Base-by-base conservation (phyloP, 208 protist species). In the Leptomonas seymouri region DNA sequence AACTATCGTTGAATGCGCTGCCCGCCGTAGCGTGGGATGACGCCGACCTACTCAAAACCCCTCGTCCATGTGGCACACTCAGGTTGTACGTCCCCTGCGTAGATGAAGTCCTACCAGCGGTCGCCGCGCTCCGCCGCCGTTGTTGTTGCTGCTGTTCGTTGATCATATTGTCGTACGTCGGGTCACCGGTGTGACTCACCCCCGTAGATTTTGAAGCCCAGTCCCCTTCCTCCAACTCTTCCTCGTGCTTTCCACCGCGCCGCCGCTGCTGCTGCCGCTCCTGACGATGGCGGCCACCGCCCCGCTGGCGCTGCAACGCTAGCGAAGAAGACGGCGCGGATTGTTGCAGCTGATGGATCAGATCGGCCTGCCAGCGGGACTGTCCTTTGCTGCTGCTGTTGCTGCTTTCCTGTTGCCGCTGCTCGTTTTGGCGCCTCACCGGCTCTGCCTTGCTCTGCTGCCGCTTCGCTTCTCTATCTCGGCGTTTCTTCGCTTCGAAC, bases 111-210 rank as follows among this genome's bases (percentile, higher is more conserved):
- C 36, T 45, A 2, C 20, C 55, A n/a, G 42, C 41, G 2, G 62
- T 14, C n/a, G 12, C 41, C 39, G 51, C 53, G 31, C 34, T 39
- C 34, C 34, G 9, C 34, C 34, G 34, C 34, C 9, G 34, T 39
- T 39, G 34, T 39, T n/a, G 62, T 0, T 31, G 49, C n/a, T 70
- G 45, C 54, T 71, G 46, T 36, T 65, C 56, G 21, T 77, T 61
- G 28, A 77, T 71, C 71, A 61, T 71, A 64, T 77, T 77, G 42
- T 77, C 71, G 49, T 77, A 71, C 21, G 66, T 30, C 3, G 63
- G 64, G 28, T 77, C 71, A 8, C 71, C 71, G 4, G 71, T 76
- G 71, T 76, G 71, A 34, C 63, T 76, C 18, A 67, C 36, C 41
- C 71, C 71, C 7, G 44, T 71, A 1, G 71, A 31, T 11, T 11